Conservation (phyloP, 2,329 filamentous ascomycete species). For the Nigrograna mackinnonii region DNA sequence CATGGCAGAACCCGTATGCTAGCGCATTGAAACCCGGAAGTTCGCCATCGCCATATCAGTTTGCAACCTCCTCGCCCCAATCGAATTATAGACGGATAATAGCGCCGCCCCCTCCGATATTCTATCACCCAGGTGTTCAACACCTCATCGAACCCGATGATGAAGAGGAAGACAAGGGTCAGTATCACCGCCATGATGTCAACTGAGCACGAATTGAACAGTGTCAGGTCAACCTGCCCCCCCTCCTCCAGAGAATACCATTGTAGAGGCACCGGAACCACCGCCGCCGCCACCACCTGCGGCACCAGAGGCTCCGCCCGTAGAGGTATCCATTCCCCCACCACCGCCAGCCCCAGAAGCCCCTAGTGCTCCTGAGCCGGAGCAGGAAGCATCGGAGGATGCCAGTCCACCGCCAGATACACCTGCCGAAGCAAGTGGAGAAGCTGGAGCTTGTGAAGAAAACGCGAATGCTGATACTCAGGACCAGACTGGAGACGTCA, state of each 20-base stretch:
- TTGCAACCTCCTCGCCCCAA: conserved; percentile 12
- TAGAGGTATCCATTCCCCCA: conserved; percentile 7
- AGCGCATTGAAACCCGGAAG: conserved; percentile 17
- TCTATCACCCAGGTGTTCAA: conserved; percentile 25
- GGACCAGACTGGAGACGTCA: conserved; percentile 18
- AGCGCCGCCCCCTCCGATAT: conserved; percentile 19
- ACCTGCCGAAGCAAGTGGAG: neutral
- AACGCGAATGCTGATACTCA: neutral
- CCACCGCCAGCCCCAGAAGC: conserved; percentile 14
- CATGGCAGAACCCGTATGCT: conserved; percentile 35
- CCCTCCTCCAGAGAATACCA: conserved; percentile 6
- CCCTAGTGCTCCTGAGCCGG: conserved; percentile 5
- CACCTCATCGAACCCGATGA: conserved; percentile 24
- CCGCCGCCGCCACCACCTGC: conserved; percentile 13
- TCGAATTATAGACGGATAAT: conserved; percentile 28
- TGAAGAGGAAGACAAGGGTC: conserved; percentile 20
- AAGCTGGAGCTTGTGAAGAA: neutral
- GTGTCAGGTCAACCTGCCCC: conserved; percentile 18
- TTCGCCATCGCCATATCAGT: conserved; percentile 12
- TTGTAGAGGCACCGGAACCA: conserved; percentile 19
- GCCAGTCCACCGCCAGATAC: neutral
- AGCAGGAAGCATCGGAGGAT: neutral
- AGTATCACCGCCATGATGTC: conserved; percentile 3
- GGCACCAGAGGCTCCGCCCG: conserved; percentile 13
- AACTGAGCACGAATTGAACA: conserved; percentile 24